These are phyloP conservation scores for Diaporthe humulicola DNA, from an alignment of 2,329 filamentous ascomycete species.

Conservation along the genomic window DNA sequence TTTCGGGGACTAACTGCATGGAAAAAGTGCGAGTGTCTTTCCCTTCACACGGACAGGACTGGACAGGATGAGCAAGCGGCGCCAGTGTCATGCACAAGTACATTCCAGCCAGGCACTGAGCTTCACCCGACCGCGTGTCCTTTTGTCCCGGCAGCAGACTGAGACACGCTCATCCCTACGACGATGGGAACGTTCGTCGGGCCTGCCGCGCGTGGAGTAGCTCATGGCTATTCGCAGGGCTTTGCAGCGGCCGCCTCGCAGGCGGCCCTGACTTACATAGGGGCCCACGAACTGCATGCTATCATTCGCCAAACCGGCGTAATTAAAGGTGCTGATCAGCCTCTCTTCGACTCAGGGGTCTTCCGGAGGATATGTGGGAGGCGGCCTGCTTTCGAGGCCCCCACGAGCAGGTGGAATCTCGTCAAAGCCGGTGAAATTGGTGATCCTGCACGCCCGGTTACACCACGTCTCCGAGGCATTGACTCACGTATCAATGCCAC, in stretches of 20 bases:
- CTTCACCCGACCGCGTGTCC: constrained; percentile 18
- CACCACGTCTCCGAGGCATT: constrained; percentile 28
- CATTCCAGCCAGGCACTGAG: constrained; percentile 23
- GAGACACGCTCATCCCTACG: constrained; percentile 27
- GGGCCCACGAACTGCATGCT: constrained; percentile 19
- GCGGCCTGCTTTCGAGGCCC: constrained; percentile 28
- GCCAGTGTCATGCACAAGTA: constrained; percentile 24
- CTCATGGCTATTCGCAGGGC: constrained; percentile 13
- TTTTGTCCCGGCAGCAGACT: constrained; percentile 21
- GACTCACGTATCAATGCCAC: constrained; percentile 30
- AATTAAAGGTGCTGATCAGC: constrained; percentile 28
- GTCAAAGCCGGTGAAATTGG: constrained; percentile 12
- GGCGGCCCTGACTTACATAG: constrained; percentile 15
- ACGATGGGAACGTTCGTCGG: constrained; percentile 7
- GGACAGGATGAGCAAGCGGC: constrained; percentile 20
- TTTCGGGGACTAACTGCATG: constrained; percentile 29
- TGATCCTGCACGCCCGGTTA: constrained; percentile 24
- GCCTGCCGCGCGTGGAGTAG: constrained; percentile 21
- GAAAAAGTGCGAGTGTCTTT: constrained; percentile 25
- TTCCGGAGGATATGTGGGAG: constrained; percentile 23
- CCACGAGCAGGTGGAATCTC: constrained; percentile 4
- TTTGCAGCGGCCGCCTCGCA: constrained; percentile 8
- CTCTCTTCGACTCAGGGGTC: constrained; percentile 4
- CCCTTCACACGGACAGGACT: constrained; percentile 25
- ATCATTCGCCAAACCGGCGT: constrained; percentile 27